phyloP scores from a whole-genome alignment of 2,329 filamentous ascomycete genomes.

The Exophiala sp. region DNA sequence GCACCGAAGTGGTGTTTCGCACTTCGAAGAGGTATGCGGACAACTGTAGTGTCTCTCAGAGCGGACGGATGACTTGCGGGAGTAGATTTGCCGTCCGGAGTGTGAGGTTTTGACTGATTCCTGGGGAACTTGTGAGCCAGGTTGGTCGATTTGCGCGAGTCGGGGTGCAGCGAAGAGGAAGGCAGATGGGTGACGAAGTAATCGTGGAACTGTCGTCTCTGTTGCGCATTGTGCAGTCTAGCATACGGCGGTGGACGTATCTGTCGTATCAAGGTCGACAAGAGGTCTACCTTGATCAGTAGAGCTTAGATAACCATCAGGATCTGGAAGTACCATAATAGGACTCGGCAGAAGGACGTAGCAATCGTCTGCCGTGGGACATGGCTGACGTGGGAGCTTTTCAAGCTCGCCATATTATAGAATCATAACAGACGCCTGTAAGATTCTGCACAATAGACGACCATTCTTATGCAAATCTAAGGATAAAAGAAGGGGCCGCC shows the following conservation, averaged over 20 bases:
- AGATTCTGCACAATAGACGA: background rate
- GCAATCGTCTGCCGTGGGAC: constrained; percentile 21
- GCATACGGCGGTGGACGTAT: constrained; percentile 16
- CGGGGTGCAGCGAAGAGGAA: constrained; percentile 86
- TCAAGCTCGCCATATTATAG: constrained; percentile 25
- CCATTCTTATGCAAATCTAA: constrained; percentile 4
- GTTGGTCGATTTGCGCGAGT: constrained; percentile 62
- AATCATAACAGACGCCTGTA: background rate
- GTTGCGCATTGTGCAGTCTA: constrained; percentile 14
- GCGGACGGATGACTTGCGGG: constrained; percentile 58
- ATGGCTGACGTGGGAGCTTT: constrained; percentile 18
- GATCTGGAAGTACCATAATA: constrained; percentile 20
- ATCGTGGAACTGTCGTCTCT: constrained; percentile 70
- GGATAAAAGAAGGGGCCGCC: background rate
- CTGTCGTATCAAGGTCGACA: constrained; percentile 33
- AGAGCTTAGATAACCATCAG: background rate
- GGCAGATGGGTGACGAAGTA: constrained; percentile 97
- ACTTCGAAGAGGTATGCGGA: constrained; percentile 86
- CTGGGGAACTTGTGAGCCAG: constrained; percentile 83
- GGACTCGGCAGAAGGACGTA: constrained; percentile 17
- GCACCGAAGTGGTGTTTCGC: constrained; percentile 96
- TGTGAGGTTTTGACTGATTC: constrained; percentile 77
- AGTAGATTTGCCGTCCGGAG: constrained; percentile 49
- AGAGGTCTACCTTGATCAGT: constrained; percentile 33
- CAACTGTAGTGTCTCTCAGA: constrained; percentile 79